These are phyloP conservation scores for Geotrichum klebahnii DNA, from an alignment of 1,139 yeast species.

Conservation along the genomic window DNA sequence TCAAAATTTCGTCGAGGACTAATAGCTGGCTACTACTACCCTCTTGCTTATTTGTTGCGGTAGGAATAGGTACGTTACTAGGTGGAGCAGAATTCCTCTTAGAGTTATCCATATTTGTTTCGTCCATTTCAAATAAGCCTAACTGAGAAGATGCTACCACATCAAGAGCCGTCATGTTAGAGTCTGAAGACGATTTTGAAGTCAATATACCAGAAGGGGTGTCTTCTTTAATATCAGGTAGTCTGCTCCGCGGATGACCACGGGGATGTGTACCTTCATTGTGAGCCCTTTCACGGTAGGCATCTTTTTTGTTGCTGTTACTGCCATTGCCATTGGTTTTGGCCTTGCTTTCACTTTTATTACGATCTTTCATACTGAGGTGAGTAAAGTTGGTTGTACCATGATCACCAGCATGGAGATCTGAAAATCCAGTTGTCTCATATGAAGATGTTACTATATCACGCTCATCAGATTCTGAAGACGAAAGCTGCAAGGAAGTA, in stretches of 20 bases:
- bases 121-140: constrained; percentile 4
- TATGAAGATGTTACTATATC: constrained; percentile 7
- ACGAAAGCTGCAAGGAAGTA: background rate
- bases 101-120: no score
- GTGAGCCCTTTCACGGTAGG: background rate
- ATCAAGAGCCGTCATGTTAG: constrained; percentile 1
- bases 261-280: background rate
- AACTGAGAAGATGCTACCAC: background rate
- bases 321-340: no score
- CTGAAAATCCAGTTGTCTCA: constrained; percentile 5
- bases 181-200: constrained; percentile 1
- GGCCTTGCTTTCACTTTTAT: no score
- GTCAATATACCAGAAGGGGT: background rate
- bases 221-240: constrained; percentile 17
- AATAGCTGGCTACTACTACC: no score
- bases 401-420: background rate
- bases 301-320: constrained; percentile 1
- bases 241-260: background rate
- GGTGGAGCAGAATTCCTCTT: no score
- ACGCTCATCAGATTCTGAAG: background rate
- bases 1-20: background rate
- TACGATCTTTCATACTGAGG: background rate
- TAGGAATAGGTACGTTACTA: no score
- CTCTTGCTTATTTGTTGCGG: no score
- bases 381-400: background rate